phyloP scores from a whole-genome alignment of 495 filamentous ascomycete species.

The Aspergillus panamensis region DNA sequence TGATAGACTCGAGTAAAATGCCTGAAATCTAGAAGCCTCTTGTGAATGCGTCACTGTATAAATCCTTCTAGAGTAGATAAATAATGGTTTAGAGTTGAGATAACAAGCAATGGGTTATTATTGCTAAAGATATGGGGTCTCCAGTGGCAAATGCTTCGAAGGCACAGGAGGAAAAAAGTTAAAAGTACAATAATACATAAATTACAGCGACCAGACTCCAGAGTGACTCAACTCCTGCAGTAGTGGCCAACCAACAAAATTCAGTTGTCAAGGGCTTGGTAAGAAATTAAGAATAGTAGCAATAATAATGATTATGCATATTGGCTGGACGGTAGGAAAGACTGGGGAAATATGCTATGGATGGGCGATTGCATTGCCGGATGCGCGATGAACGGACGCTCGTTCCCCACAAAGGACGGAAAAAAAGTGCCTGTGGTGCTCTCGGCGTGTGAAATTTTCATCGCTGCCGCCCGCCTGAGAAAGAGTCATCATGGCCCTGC shows the following conservation, averaged over 20 bases:
- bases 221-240: neutral
- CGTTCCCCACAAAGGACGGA: conserved; percentile 23
- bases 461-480: conserved; percentile 19
- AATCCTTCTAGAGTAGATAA: no score
- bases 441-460: conserved; percentile 29
- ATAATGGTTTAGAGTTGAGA: neutral
- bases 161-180: neutral
- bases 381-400: conserved; percentile 18
- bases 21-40: no score
- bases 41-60: no score
- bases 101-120: neutral
- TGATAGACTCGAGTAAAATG: no score
- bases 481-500: conserved; percentile 20
- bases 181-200: neutral
- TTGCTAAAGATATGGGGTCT: neutral
- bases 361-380: conserved; percentile 18
- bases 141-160: neutral
- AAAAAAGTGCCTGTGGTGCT: conserved; percentile 10
- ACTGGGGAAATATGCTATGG: conserved; percentile 17
- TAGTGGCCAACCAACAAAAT: neutral
- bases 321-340: conserved; percentile 8
- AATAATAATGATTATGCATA: conserved; percentile 17
- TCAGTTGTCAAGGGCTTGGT: no score
- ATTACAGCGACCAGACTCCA: neutral
- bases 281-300: conserved; percentile 10